A percentile compares a stretch with the other conserved stretches of the same genome.
Evolutionary conservation across 1,284 basidiomycete species (phyloP).

Genomic region (Malassezia caprae): DNA sequence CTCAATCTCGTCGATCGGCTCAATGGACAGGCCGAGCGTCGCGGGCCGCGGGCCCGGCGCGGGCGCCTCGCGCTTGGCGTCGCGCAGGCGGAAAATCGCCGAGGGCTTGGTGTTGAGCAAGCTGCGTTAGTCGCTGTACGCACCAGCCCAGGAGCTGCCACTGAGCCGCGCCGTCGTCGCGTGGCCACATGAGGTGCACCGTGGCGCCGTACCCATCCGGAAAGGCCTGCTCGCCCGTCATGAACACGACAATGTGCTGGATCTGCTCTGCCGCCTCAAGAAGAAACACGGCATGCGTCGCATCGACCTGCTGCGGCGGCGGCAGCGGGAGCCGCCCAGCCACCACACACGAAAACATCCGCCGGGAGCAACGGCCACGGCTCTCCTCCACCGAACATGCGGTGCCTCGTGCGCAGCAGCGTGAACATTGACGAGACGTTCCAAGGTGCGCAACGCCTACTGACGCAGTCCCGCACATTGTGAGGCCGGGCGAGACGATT

Average conservation of each 20-base stretch:
- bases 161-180: background rate
- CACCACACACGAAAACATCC: constrained; percentile 44
- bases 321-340: constrained; percentile 40
- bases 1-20: constrained; percentile 31
- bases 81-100: constrained; percentile 37
- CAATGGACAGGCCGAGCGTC: constrained; percentile 39
- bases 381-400: background rate
- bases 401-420: constrained; percentile 38
- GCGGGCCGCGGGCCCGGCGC: constrained; percentile 19
- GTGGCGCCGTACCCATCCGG: constrained; percentile 40
- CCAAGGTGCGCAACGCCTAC: constrained; percentile 13
- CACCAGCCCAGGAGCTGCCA: constrained; percentile 41
- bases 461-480: constrained; percentile 31
- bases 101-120: constrained; percentile 41
- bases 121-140: constrained; percentile 15
- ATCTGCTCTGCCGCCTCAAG: constrained; percentile 32
- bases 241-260: constrained; percentile 42
- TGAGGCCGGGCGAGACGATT: constrained; percentile 39
- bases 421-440: constrained; percentile 47
- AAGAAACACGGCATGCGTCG: constrained; percentile 40
- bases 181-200: constrained; percentile 39
- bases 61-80: constrained; percentile 1
- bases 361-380: background rate
- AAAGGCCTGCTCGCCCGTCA: constrained; percentile 41
- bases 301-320: constrained; percentile 37